phyloP scores from a whole-genome alignment of 176 grass and related monocot genomes.

The Lolium rigidum region DNA sequence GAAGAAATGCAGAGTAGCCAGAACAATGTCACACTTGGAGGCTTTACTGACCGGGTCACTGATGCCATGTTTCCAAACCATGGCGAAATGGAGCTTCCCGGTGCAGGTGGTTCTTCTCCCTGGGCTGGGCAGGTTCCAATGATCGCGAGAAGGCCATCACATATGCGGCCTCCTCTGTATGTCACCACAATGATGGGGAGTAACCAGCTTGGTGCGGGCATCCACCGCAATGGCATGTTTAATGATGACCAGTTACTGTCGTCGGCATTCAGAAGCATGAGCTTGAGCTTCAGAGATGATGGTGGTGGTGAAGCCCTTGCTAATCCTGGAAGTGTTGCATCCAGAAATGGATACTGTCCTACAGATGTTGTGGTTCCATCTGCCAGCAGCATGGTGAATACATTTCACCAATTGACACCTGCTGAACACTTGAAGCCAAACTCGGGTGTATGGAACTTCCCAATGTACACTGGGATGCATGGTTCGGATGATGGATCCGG shows the following conservation, averaged over 20 bases:
- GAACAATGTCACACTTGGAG: background rate
- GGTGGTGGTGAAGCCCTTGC: background rate
- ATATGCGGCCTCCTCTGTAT: background rate
- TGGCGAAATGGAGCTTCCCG: background rate
- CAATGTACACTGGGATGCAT: conserved; percentile 12
- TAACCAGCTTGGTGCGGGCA: conserved; percentile 4
- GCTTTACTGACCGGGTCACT: conserved; percentile 24
- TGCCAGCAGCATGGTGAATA: background rate
- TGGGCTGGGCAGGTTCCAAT: background rate
- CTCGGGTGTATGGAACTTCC: background rate
- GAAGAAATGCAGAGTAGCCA: conserved; percentile 21
- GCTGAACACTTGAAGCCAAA: conserved; percentile 16
- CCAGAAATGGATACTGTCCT: background rate
- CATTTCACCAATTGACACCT: background rate
- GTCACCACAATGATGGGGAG: background rate
- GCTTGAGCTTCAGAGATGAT: conserved; percentile 40
- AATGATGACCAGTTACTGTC: conserved; percentile 46
- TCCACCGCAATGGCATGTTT: conserved; percentile 12
- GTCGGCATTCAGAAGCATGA: conserved; percentile 44
- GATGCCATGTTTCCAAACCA: background rate
- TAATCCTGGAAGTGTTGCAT: background rate
- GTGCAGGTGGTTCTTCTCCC: conserved; percentile 16
- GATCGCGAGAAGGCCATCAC: background rate
- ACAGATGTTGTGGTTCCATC: background rate
- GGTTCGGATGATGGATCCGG: conserved; percentile 8